These are phyloP conservation scores for Magnusiomyces paraingens DNA, from an alignment of 1,139 yeast species.

Conservation along the genomic window DNA sequence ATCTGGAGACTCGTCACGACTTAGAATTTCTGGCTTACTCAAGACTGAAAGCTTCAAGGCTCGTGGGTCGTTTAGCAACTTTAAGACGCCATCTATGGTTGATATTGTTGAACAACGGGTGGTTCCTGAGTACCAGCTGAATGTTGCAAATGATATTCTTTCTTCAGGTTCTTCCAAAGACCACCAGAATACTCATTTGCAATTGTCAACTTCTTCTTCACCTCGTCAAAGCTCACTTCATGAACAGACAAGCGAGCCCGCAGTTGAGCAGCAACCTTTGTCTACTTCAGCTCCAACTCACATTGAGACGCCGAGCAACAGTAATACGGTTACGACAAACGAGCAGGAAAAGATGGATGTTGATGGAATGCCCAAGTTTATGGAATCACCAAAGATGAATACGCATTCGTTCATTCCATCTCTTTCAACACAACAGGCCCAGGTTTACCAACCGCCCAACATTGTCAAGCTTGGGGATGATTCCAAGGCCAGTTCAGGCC, in stretches of 20 bases:
- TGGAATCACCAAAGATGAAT: slow-evolving; percentile 6
- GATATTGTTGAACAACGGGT: too few species aligned
- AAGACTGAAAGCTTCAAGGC: slow-evolving; percentile 11
- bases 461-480: not conserved
- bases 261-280: not conserved
- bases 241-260: too few species aligned
- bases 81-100: too few species aligned
- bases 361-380: slow-evolving; percentile 1
- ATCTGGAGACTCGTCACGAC: slow-evolving; percentile 3
- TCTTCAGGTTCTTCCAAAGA: too few species aligned
- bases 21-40: slow-evolving; percentile 14
- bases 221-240: too few species aligned
- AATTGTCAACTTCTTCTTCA: too few species aligned
- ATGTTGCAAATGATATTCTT: too few species aligned
- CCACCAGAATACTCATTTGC: too few species aligned
- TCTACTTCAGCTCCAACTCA: too few species aligned
- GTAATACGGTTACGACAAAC: not conserved
- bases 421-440: too few species aligned
- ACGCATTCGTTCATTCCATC: not conserved
- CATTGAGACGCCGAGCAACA: not conserved
- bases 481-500: not conserved
- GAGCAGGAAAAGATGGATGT: too few species aligned
- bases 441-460: not conserved
- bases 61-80: not conserved
- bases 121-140: too few species aligned